A percentile compares a stretch with the other conserved stretches of the same genome.
Evolutionary conservation across 768 basidiomycete genomes (phyloP).

Genomic region (Leccinum subgranulosum): DNA sequence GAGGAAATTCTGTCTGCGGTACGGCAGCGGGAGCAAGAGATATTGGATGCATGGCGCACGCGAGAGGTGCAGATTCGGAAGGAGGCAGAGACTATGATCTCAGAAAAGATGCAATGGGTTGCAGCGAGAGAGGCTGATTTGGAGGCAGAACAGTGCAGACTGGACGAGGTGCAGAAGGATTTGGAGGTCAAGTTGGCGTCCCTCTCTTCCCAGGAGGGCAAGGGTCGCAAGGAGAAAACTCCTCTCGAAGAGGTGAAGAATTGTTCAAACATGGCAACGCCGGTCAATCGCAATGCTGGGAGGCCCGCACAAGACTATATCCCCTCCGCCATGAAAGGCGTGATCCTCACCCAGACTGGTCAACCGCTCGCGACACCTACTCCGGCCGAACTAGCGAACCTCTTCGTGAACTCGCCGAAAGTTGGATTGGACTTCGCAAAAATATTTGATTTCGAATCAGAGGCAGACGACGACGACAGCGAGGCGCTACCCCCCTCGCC

Average conservation of each 20-base stretch:
- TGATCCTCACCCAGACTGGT: conserved; percentile 76
- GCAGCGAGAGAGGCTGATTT: conserved; percentile 52
- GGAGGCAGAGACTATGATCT: conserved; percentile 43
- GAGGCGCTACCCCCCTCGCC: conserved; percentile 44
- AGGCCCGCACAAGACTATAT: conserved; percentile 26
- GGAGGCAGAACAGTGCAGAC: conserved; percentile 45
- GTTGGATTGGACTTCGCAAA: conserved; percentile 73
- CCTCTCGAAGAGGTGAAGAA: conserved; percentile 80
- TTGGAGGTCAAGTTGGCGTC: conserved; percentile 48
- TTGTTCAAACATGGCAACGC: conserved; percentile 44
- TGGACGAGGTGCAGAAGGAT: conserved; percentile 46
- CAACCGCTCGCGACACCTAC: conserved; percentile 70
- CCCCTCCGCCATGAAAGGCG: conserved; percentile 69
- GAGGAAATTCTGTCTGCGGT: conserved; percentile 72
- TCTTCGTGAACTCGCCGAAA: conserved; percentile 68
- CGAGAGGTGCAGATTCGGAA: conserved; percentile 49
- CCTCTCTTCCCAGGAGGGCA: conserved; percentile 37
- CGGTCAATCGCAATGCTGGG: conserved; percentile 39
- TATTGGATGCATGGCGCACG: conserved; percentile 55
- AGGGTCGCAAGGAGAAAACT: conserved; percentile 48
- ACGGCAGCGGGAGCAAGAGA: conserved; percentile 57
- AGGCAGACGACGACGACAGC: conserved; percentile 28
- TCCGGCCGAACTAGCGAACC: conserved; percentile 59
- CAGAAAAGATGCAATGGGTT: conserved; percentile 46
- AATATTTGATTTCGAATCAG: conserved; percentile 64